Conservation (phyloP, 805 yeast genomes). For the Cyberlindnera maclurae region DNA sequence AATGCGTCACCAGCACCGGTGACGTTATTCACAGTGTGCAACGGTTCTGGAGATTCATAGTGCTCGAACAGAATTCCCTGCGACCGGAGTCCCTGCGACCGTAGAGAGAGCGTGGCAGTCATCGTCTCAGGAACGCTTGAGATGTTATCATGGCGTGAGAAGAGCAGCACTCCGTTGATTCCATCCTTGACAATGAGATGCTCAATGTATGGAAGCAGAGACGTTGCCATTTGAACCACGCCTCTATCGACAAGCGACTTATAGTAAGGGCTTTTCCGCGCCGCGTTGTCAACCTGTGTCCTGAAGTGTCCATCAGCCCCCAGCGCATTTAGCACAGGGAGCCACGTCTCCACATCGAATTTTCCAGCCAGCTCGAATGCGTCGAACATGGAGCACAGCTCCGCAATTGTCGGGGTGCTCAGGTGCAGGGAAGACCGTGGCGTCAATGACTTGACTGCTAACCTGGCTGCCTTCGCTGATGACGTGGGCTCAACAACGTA, state of each 20-base stretch:
- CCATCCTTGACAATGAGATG: conserved; percentile 65
- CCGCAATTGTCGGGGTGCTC: conserved; percentile 62
- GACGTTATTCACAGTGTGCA: conserved; percentile 47
- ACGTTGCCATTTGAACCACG: conserved; percentile 57
- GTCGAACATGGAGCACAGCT: conserved; percentile 47
- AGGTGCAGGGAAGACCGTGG: conserved; percentile 8
- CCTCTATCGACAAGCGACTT: conserved; percentile 33
- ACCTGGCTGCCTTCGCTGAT: conserved; percentile 45
- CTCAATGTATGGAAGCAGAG: conserved; percentile 69
- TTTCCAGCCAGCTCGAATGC: conserved; percentile 36
- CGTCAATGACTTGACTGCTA: conserved; percentile 5
- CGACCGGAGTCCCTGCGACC: conserved; percentile 6
- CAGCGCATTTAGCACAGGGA: conserved; percentile 58
- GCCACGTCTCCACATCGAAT: conserved; percentile 61
- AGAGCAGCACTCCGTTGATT: conserved; percentile 46
- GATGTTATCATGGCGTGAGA: conserved; percentile 27
- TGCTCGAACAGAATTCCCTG: conserved; percentile 54
- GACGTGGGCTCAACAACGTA: conserved; percentile 76
- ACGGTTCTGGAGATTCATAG: conserved; percentile 35
- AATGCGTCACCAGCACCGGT: conserved; percentile 90
- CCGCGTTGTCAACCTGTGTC: conserved; percentile 33
- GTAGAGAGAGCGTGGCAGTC: conserved; percentile 10
- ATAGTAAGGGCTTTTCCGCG: conserved; percentile 19
- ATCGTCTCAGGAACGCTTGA: background rate
- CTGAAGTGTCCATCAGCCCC: conserved; percentile 42